These are phyloP conservation scores for Pythium aquatile DNA, from an alignment of 352 stramenopile genomes.

Conservation along the genomic window DNA sequence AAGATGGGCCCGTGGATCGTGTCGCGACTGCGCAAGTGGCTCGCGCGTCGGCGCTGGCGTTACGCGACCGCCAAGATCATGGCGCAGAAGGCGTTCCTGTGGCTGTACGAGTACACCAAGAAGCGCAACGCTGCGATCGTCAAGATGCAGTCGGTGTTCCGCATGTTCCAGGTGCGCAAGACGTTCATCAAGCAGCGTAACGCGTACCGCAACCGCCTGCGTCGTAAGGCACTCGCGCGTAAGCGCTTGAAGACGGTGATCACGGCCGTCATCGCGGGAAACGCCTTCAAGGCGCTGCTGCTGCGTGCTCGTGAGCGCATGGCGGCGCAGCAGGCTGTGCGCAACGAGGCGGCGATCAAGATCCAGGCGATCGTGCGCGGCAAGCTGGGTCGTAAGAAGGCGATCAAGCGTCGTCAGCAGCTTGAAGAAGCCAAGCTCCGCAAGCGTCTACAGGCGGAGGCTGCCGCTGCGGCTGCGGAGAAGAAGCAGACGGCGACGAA, in stretches of 20 bases:
- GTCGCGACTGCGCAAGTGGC: slow-evolving; percentile 78
- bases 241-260: slow-evolving; percentile 77
- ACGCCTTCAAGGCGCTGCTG: slow-evolving; percentile 71
- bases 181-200: slow-evolving; percentile 76
- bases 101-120: slow-evolving; percentile 71
- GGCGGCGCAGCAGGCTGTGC: slow-evolving; percentile 18
- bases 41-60: slow-evolving; percentile 79
- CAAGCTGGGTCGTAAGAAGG: slow-evolving; percentile 75
- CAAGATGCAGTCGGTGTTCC: slow-evolving; percentile 83
- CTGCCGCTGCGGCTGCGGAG: slow-evolving; percentile 51
- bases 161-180: slow-evolving; percentile 85
- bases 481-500: slow-evolving; percentile 81
- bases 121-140: slow-evolving; percentile 73
- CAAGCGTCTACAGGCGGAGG: slow-evolving; percentile 72
- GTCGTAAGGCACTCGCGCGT: slow-evolving; percentile 60
- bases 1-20: slow-evolving; percentile 89
- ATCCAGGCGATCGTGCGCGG: slow-evolving; percentile 84
- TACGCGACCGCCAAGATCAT: slow-evolving; percentile 86
- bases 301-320: slow-evolving; percentile 49
- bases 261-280: slow-evolving; percentile 56
- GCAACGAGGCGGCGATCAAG: slow-evolving; percentile 45
- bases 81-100: slow-evolving; percentile 78
- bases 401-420: slow-evolving; percentile 56
- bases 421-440: slow-evolving; percentile 77
- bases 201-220: slow-evolving; percentile 56